Evolutionary conservation across 805 yeast genomes (phyloP), one percentile per base, ranked within the genome.

Genomic region (Yarrowia divulgata): DNA sequence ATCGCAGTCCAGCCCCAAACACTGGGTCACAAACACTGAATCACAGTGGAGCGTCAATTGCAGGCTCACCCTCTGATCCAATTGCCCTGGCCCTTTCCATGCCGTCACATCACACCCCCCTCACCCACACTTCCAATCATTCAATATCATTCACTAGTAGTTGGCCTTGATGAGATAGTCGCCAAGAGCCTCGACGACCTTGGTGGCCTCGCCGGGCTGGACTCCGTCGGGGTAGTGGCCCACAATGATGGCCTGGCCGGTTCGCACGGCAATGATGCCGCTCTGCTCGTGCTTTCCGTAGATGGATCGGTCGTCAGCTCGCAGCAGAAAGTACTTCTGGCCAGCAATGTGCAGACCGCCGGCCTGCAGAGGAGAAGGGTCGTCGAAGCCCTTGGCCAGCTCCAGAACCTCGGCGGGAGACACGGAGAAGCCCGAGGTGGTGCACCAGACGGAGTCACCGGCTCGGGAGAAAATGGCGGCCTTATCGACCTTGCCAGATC

Each of bases 401-500:
- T 84, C 90, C 60, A 82, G 74, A 73, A 93, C 87, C 81, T 95
- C 99, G 54, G 84, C 82, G 12, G 88, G 85, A 55, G 85, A 84
- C 74, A 93, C 85, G 71, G 75, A 69, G 52, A 66, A 66, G 40
- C 42, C 14, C 5, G 75, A 78, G 18, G 95, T 84, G 73, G 88
- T 86, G 29, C 98, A 98, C 99, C 99, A 95, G 67, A 88, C 85
- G 23, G 97, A 85, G 79, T 93, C 97, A 57, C 99, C 99, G 14
- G 96, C 97, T 73, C 90, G 89, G 10, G 98, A 93, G 81, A 90
- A 93, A 73, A 95, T 87, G 50, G 96, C 95, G 42, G 98, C 97
- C 79, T 88, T 88, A 82, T 94, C 98, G 73, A 95, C 84, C 79
- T 91, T 91, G 72, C 92, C 91, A 66, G 98, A 90, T 69, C 89